Evolutionary conservation across 768 basidiomycete species (phyloP).

Genomic region (Russula dissimulans): DNA sequence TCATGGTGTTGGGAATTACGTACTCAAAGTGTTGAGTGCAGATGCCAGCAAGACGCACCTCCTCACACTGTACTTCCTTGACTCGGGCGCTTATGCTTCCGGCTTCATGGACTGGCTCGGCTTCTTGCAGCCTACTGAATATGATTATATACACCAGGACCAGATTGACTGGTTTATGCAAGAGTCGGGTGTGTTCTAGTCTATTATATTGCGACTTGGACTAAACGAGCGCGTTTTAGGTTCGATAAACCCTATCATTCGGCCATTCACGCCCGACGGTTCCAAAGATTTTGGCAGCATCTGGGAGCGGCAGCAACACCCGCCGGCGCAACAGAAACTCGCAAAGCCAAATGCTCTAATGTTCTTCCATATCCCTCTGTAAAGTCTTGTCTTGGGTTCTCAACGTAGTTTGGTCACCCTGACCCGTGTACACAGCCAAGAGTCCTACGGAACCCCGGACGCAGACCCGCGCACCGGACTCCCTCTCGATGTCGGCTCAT

Average conservation of each 20-base stretch:
- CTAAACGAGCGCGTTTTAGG: constrained; percentile 24
- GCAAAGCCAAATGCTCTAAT: constrained; percentile 93
- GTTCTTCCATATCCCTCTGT: constrained; percentile 98
- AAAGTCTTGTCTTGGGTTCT: constrained; percentile 23
- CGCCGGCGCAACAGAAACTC: constrained; percentile 44
- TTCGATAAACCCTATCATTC: constrained; percentile 61
- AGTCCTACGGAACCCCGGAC: constrained; percentile 68
- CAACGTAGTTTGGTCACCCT: background rate
- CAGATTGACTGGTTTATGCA: constrained; percentile 91
- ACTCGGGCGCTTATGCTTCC: constrained; percentile 71
- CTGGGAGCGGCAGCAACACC: constrained; percentile 61
- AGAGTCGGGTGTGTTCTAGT: constrained; percentile 45
- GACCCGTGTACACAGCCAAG: constrained; percentile 39
- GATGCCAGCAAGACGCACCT: constrained; percentile 86
- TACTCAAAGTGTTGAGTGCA: constrained; percentile 73
- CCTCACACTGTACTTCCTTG: constrained; percentile 86
- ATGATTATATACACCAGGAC: constrained; percentile 77
- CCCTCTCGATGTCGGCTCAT: constrained; percentile 59
- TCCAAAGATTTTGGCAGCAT: constrained; percentile 56
- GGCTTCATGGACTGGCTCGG: constrained; percentile 54
- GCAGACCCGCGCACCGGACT: constrained; percentile 47
- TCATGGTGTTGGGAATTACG: constrained; percentile 88
- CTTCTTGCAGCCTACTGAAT: constrained; percentile 59
- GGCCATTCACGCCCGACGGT: constrained; percentile 77
- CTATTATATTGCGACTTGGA: background rate